Base-by-base conservation (phyloP, 352 stramenopile species). In the Phytophthora uliginosa region DNA sequence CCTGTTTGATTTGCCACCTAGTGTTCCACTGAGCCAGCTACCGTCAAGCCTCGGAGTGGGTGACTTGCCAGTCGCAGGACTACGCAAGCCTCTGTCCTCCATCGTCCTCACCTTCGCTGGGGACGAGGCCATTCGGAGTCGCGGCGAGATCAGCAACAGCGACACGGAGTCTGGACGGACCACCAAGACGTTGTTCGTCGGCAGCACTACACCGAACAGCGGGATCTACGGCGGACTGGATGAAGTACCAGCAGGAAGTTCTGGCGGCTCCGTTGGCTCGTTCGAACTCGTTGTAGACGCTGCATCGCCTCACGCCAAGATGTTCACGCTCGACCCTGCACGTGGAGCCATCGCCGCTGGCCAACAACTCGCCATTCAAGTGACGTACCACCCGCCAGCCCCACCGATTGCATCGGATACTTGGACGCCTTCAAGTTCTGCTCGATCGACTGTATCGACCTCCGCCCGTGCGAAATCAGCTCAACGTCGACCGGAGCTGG, bases 281-380 rank as follows among this genome's bases (percentile, higher is more conserved):
- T 97, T 95, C 42, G 88, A 95, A 60, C 66, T 97, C 7, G 59
- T 61, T 17, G 51, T 95, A 5, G 84, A 95, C 10, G 73, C 78
- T 12, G 77, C 80, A n/a, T 76, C 79, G 2, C 74, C 81, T 26
- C 77, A 92, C 40, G 69, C 71, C 7, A 91, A 91, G 64, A 58
- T 91, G 34, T 97, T 97, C 57, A 73, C 74, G 7, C 13, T 95
- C 13, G 83, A 94, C 45, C 90, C 89, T 6, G 71, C 86, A 38
- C 95, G 94, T 45, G 90, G 92, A 0, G 62, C 73, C 0, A 51
- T 96, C 20, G 69, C 57, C 24, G 63, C 79, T n/a, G 86, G 81
- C 0, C 83, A 93, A 59, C 83, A 95, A 54, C 26, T 88, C 9
- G 71, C 70, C 0, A 68, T 97, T 18, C 71, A 85, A 15, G 72